Evolutionary conservation across 75 land plant genomes (phyloP), one percentile per base, ranked within the genome.

Genomic region (Pinus tabuliformis): DNA sequence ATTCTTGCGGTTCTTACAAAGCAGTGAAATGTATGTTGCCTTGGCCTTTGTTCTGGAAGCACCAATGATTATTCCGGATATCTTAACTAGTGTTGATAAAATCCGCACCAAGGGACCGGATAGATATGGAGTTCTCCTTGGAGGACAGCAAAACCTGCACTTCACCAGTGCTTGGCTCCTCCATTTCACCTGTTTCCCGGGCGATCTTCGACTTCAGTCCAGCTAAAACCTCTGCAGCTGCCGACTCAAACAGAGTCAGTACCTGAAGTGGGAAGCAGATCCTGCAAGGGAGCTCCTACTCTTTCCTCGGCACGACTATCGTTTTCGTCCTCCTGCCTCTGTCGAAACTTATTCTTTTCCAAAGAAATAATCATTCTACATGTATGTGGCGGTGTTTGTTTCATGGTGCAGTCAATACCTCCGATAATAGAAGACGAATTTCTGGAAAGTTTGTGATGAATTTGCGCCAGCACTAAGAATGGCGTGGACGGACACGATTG

Each of bases 1-100:
- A 81, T 80, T 97, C 84, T 89, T 97, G 81, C 99, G 95, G 64
- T 97, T 97, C 81, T 89, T 97, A 80, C 99, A 97, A 45, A 91
- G 26, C 33, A 97, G 77, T 3, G 92, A 89, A 28, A 97, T 95
- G 80, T 95, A 94, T 2, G 99, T 95, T n/a, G 99, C 99, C 90
- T 97, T 97, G n/a, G 99, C 99, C 76, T 92, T 97, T 7, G 89
- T 89, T 81, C 91, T 86, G 15, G 99, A 97, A 61, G 99, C 95
- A 22, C 92, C 99, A 68, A 97, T 97, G 6, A 86, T 80, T 58
- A 97, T 97, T 42, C 99, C 99, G 59, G 98, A 77, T 75, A 97
- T 88, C 86, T 97, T 97, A 21, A 95, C 95, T 36, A 97, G 86
- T 81, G 83, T 92, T 9, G 14, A 97, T 97, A 71, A 76, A 91